Percentiles rank a stretch among this genome's conserved stretches.
Conservation (phyloP, 2,329 filamentous ascomycete genomes). For the Coniochaeta sp. region DNA sequence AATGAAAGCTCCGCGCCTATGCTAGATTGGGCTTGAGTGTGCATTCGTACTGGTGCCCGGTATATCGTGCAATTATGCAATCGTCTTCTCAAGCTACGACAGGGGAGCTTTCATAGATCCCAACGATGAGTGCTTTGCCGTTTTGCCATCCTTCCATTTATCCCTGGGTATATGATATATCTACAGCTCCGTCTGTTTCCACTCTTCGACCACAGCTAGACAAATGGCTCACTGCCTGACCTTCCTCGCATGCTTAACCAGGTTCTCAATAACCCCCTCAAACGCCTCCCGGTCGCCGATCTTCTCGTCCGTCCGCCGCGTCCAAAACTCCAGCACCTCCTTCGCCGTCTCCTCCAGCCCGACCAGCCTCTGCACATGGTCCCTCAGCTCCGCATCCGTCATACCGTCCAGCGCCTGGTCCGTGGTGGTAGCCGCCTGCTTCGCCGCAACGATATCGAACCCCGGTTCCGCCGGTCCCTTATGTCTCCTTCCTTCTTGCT, state of each 20-base stretch:
- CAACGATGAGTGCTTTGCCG: too few relatives aligned
- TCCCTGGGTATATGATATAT: too few relatives aligned
- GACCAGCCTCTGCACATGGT: conserved; percentile 64
- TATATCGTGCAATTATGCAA: too few relatives aligned
- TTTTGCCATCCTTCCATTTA: not conserved
- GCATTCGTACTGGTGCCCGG: too few relatives aligned
- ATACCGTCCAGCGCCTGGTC: conserved; percentile 75
- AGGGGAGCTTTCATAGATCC: too few relatives aligned
- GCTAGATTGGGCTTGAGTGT: too few relatives aligned
- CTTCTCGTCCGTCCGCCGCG: conserved; percentile 76
- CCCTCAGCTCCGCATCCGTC: conserved; percentile 67
- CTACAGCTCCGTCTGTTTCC: too few relatives aligned
- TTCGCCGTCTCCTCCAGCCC: conserved; percentile 65
- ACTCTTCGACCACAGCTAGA: too few relatives aligned
- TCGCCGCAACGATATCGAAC: conserved; percentile 71
- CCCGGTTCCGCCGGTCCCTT: conserved; percentile 63
- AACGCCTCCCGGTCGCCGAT: conserved; percentile 88
- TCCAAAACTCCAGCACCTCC: conserved; percentile 81
- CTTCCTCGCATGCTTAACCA: conserved; percentile 86
- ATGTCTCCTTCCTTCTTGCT: conserved; percentile 26
- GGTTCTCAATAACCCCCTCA: conserved; percentile 92
- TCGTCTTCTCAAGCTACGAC: too few relatives aligned
- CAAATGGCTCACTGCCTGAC: conserved; percentile 80
- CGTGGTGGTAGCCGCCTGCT: conserved; percentile 74
- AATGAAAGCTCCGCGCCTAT: not conserved